phyloP scores from a whole-genome alignment of 2,329 filamentous ascomycete species.

The Colletotrichum sp. region DNA sequence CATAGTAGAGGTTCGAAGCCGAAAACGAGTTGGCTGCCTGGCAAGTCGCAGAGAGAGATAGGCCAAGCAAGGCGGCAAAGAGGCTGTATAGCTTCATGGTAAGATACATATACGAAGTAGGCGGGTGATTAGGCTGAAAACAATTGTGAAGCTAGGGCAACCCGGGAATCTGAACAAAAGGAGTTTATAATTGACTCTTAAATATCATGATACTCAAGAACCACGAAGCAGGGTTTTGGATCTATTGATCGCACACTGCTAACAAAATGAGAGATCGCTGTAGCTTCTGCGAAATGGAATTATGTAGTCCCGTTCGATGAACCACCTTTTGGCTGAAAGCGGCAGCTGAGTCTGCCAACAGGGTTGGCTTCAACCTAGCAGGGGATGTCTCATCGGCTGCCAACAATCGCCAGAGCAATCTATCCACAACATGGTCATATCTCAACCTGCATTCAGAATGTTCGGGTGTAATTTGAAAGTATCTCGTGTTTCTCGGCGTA shows the following conservation, averaged over 20 bases:
- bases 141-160: neutral
- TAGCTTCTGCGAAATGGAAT: neutral
- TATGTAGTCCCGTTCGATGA: neutral
- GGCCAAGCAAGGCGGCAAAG: neutral
- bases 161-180: neutral
- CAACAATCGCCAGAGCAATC: neutral
- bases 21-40: slow-evolving; percentile 20
- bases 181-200: neutral
- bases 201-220: neutral
- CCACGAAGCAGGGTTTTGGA: neutral
- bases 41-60: neutral
- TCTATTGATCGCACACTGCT: neutral
- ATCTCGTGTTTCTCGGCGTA: neutral
- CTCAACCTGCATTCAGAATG: neutral
- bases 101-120: neutral
- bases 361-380: neutral
- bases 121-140: neutral
- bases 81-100: neutral
- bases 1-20: slow-evolving; percentile 31
- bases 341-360: neutral
- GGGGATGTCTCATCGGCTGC: neutral
- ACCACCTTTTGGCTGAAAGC: neutral
- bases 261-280: neutral
- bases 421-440: neutral
- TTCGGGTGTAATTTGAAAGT: neutral